Evolutionary conservation across 352 stramenopile genomes (phyloP).

Genomic region (Pythium volutum): DNA sequence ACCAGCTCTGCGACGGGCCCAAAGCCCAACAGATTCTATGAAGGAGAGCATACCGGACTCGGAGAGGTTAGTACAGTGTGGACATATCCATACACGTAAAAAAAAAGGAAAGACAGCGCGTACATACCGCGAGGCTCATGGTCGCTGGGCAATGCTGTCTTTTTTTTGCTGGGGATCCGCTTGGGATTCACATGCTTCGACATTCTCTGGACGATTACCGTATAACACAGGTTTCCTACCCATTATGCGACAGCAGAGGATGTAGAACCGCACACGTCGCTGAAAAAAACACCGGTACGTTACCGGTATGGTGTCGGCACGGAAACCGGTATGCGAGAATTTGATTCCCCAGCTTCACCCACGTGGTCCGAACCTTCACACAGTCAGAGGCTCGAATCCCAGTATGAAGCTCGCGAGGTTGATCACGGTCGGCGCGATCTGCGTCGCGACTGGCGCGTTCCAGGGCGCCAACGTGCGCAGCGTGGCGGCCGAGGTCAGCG

Average conservation of each 20-base stretch:
- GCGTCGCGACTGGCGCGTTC: slow-evolving; percentile 9
- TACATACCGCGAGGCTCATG: slow-evolving; percentile 21
- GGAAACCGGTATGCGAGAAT: too few relatives aligned
- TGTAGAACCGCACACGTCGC: slow-evolving; percentile 7
- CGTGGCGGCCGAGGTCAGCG: slow-evolving; percentile 4
- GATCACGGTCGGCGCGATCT: slow-evolving; percentile 11
- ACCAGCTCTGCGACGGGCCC: slow-evolving; percentile 38
- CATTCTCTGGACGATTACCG: slow-evolving; percentile 10
- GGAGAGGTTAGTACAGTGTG: not conserved
- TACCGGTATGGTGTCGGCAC: slow-evolving; percentile 10
- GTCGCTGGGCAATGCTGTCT: too few relatives aligned
- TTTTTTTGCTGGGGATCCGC: too few relatives aligned
- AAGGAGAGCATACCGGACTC: not conserved
- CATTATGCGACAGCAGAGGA: too few relatives aligned
- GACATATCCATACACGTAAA: not conserved
- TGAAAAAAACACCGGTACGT: slow-evolving; percentile 7
- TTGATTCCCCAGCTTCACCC: slow-evolving; percentile 1
- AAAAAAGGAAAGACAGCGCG: not conserved
- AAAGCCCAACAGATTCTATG: slow-evolving; percentile 58
- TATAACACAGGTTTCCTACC: not conserved
- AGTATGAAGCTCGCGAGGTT: slow-evolving; percentile 11
- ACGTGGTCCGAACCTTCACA: slow-evolving; percentile 8
- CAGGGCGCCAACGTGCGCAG: not conserved
- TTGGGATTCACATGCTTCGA: slow-evolving; percentile 11
- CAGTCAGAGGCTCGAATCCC: not conserved